Conservation (phyloP, 2,329 filamentous ascomycete species). For the Cladosporium oxysporum region DNA sequence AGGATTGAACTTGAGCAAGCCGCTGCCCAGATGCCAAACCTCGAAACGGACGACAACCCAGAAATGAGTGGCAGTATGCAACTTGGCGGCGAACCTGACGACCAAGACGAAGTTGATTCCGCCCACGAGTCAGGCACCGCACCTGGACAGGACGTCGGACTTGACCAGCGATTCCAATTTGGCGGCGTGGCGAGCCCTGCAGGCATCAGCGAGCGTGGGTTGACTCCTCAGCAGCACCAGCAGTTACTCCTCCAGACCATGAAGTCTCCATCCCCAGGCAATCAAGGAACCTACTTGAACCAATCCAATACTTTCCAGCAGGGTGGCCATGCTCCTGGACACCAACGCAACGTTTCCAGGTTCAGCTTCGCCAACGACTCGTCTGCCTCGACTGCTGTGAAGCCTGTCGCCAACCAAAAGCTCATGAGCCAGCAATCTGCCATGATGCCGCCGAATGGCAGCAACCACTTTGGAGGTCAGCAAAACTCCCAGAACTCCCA, state of each 20-base stretch:
- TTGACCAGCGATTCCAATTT: slow-evolving; percentile 36
- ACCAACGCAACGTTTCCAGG: slow-evolving; percentile 80
- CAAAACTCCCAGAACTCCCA: slow-evolving; percentile 60
- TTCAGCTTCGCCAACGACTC: slow-evolving; percentile 84
- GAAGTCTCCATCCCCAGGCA: slow-evolving; percentile 41
- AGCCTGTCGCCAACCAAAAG: slow-evolving; percentile 75
- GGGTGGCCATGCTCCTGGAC: slow-evolving; percentile 56
- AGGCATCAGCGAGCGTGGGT: slow-evolving; percentile 67
- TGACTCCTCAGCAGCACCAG: slow-evolving; percentile 80
- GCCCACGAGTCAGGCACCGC: slow-evolving; percentile 69
- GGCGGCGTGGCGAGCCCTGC: slow-evolving; percentile 50
- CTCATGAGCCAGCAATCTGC: slow-evolving; percentile 81
- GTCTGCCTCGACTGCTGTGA: slow-evolving; percentile 63
- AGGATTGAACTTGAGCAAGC: slow-evolving; percentile 59
- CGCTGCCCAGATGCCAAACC: slow-evolving; percentile 41
- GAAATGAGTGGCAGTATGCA: slow-evolving; percentile 81
- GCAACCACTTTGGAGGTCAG: slow-evolving; percentile 53
- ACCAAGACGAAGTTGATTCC: slow-evolving; percentile 59
- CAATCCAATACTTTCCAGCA: slow-evolving; percentile 48
- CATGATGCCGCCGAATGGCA: slow-evolving; percentile 68
- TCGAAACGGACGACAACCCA: slow-evolving; percentile 69
- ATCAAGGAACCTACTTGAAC: slow-evolving; percentile 48
- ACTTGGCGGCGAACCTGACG: slow-evolving; percentile 89
- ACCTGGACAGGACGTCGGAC: slow-evolving; percentile 48
- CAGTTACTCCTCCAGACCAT: slow-evolving; percentile 64